Evolutionary conservation across 1,284 basidiomycete genomes (phyloP).

Genomic region (Wallemia mellicola): DNA sequence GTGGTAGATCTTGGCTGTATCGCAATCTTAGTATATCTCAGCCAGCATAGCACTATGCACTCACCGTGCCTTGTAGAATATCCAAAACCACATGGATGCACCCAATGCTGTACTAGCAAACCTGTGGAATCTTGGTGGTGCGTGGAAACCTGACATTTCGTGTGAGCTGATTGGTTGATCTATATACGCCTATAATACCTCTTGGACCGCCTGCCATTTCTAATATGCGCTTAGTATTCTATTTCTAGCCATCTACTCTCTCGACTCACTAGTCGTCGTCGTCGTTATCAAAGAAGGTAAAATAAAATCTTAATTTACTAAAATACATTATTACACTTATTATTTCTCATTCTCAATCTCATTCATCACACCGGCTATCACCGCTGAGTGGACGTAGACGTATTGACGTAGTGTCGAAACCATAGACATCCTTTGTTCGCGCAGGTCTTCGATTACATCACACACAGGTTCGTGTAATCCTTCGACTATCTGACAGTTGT

Average conservation of each 20-base stretch:
- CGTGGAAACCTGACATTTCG: slow-evolving; percentile 34
- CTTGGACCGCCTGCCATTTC: not conserved
- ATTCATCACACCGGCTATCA: slow-evolving; percentile 2
- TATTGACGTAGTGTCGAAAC: slow-evolving; percentile 70
- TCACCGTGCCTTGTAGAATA: slow-evolving; percentile 72
- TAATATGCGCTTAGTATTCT: too few relatives aligned
- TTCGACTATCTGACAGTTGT: not conserved
- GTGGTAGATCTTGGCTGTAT: not conserved
- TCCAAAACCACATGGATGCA: slow-evolving; percentile 91
- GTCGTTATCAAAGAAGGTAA: not conserved
- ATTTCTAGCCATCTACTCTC: not conserved
- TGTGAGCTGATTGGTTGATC: not conserved
- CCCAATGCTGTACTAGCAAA: slow-evolving; percentile 57
- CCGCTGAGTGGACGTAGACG: slow-evolving; percentile 45
- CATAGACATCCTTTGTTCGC: slow-evolving; percentile 66
- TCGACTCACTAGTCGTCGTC: not conserved
- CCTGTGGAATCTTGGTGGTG: slow-evolving; percentile 44
- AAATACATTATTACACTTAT: not conserved
- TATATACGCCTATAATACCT: too few relatives aligned
- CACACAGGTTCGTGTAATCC: slow-evolving; percentile 39
- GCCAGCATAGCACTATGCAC: slow-evolving; percentile 16
- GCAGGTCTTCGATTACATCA: slow-evolving; percentile 54
- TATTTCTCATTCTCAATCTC: not conserved
- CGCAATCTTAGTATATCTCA: not conserved
- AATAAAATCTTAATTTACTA: not conserved